Conservation (phyloP, 2,329 filamentous ascomycete species). For the Pyrenochaeta sp. region DNA sequence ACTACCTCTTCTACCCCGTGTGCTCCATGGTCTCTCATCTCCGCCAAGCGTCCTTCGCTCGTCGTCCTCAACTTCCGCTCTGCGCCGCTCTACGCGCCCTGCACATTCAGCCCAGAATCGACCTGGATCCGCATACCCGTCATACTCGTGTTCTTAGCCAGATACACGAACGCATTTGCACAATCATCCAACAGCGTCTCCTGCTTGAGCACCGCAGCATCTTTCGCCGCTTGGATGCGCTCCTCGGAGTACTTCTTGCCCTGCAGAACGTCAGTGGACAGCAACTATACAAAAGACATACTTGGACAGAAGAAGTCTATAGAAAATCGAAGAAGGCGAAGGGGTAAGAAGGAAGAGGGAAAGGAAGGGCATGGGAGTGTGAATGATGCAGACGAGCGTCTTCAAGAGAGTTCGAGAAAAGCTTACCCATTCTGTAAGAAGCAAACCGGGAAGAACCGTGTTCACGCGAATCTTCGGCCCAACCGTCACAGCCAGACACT, state of each 20-base stretch:
- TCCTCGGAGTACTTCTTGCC: constrained; percentile 67
- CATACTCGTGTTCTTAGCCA: constrained; percentile 63
- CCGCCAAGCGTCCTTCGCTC: not conserved
- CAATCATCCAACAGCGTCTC: constrained; percentile 63
- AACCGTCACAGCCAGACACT: constrained; percentile 69
- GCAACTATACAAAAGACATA: no score
- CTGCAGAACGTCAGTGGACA: constrained; percentile 30
- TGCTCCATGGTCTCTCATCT: not conserved
- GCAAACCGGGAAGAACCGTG: constrained; percentile 69
- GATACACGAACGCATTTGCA: constrained; percentile 63
- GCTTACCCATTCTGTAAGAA: constrained; percentile 64
- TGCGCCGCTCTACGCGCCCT: constrained; percentile 24
- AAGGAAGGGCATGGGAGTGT: not conserved
- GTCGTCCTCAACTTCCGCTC: not conserved
- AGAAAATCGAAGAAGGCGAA: not conserved
- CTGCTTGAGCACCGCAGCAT: constrained; percentile 68
- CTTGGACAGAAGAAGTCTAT: no score
- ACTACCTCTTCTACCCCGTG: not conserved
- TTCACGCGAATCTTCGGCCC: constrained; percentile 71
- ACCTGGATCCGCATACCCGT: constrained; percentile 58
- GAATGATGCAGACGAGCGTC: not conserved
- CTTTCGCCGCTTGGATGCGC: constrained; percentile 61
- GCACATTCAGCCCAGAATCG: constrained; percentile 46
- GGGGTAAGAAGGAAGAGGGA: not conserved
- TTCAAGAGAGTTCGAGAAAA: not conserved